phyloP scores from a whole-genome alignment of 805 yeast genomes.

The Priceomyces haplophilus region DNA sequence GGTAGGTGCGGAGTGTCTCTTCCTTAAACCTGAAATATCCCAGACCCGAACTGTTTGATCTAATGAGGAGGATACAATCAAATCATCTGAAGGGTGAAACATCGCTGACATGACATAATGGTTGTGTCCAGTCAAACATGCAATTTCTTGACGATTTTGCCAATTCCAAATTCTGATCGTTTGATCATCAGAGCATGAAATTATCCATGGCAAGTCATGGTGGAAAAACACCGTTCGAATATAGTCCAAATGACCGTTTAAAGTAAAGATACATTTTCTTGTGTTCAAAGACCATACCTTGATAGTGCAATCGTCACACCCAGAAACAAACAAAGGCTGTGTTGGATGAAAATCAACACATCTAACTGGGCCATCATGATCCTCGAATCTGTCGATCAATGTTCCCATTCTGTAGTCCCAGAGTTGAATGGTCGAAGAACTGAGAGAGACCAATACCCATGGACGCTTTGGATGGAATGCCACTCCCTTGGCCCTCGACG shows the following conservation, averaged over 20 bases:
- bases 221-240: conserved; percentile 94
- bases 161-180: conserved; percentile 99
- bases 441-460: conserved; percentile 92
- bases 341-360: conserved; percentile 96
- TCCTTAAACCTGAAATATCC: conserved; percentile 94
- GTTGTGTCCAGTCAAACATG: conserved; percentile 95
- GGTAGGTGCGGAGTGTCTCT: conserved; percentile 84
- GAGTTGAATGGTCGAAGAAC: conserved; percentile 96
- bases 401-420: conserved; percentile 99
- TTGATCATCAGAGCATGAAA: conserved; percentile 95
- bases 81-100: conserved; percentile 93
- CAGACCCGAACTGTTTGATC: conserved; percentile 99
- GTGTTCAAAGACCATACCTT: conserved; percentile 95
- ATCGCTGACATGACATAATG: conserved; percentile 98
- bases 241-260: conserved; percentile 92
- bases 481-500: conserved; percentile 95
- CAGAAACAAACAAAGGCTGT: conserved; percentile 94
- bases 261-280: conserved; percentile 85
- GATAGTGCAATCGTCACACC: conserved; percentile 94
- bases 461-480: conserved; percentile 97
- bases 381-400: conserved; percentile 91
- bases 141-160: conserved; percentile 97
- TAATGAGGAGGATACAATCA: conserved; percentile 90
- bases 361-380: conserved; percentile 98
- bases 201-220: conserved; percentile 94